These are phyloP conservation scores for Eucalyptus camaldulensis DNA, from an alignment of 345 rosid species.

Conservation along the genomic window DNA sequence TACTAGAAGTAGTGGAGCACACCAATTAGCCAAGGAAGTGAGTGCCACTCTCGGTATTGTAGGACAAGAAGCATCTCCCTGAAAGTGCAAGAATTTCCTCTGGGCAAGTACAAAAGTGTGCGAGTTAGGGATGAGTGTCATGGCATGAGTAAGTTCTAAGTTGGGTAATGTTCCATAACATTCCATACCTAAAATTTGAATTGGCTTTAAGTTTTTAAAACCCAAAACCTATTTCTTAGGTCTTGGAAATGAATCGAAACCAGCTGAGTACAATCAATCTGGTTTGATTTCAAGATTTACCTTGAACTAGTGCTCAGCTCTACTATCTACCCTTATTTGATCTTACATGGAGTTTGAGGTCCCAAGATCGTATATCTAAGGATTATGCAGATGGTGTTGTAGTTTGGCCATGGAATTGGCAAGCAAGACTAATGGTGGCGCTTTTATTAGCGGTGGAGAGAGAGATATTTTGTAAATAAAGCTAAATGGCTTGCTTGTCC, in stretches of 20 bases:
- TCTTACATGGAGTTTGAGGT: not conserved
- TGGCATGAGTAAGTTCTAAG: not conserved
- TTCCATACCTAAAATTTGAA: not conserved
- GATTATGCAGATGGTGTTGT: too few relatives aligned
- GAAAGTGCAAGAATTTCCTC: not conserved
- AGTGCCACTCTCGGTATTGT: not conserved
- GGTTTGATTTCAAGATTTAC: too few relatives aligned
- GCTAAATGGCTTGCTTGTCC: too few relatives aligned
- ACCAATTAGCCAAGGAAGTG: not conserved
- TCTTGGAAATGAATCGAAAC: rapidly evolving
- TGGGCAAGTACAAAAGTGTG: not conserved
- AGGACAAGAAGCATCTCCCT: not conserved
- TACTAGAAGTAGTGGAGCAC: not conserved
- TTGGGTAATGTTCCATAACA: too few relatives aligned
- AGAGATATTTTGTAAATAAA: too few relatives aligned
- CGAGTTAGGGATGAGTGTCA: not conserved
- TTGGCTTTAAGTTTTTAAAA: too few relatives aligned
- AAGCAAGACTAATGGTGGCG: too few relatives aligned
- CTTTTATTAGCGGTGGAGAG: too few relatives aligned
- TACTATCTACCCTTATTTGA: not conserved
- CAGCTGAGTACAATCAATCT: too few relatives aligned
- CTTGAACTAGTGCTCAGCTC: not conserved
- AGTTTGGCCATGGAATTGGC: too few relatives aligned
- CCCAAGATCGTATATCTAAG: not conserved
- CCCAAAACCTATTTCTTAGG: rapidly evolving